Evolutionary conservation across 2,329 filamentous ascomycete genomes (phyloP).

Genomic region (Colletotrichum limetticola): DNA sequence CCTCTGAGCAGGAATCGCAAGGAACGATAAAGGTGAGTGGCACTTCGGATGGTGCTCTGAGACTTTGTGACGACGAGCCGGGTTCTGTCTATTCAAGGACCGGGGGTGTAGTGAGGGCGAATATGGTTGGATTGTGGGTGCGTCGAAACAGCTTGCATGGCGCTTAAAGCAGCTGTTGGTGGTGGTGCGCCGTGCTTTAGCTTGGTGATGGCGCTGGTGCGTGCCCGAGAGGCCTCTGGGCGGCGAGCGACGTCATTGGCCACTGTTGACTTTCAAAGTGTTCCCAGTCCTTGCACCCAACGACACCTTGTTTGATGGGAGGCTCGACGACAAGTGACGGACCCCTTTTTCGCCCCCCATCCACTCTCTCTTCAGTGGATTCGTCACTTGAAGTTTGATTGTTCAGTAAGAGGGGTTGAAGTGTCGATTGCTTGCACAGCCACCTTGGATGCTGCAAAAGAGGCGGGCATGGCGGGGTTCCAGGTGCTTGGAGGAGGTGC

Average conservation of each 20-base stretch:
- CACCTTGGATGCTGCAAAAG: background rate
- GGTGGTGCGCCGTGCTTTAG: conserved; percentile 21
- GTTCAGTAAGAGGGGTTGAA: background rate
- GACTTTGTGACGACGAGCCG: conserved; percentile 15
- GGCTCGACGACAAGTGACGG: background rate
- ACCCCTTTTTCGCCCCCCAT: conserved; percentile 23
- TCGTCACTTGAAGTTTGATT: background rate
- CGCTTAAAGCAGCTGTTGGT: conserved; percentile 28
- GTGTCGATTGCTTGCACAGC: conserved; percentile 17
- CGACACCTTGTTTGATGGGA: background rate
- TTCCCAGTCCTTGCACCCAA: conserved; percentile 10
- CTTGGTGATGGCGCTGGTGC: conserved; percentile 9
- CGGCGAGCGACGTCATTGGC: conserved; percentile 33
- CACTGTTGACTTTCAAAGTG: conserved; percentile 7
- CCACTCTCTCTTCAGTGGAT: background rate
- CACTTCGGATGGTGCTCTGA: background rate
- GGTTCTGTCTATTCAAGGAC: conserved; percentile 3
- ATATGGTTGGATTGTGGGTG: conserved; percentile 29
- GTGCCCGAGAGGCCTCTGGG: conserved; percentile 33
- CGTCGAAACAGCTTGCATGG: conserved; percentile 30
- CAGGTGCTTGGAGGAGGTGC: background rate
- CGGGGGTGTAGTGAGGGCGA: conserved; percentile 23
- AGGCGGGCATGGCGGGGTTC: background rate
- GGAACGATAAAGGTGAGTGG: background rate
- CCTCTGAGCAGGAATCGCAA: background rate